These are phyloP conservation scores for Gypsophila paniculata DNA, from an alignment of 179 eudicot species.

Conservation along the genomic window DNA sequence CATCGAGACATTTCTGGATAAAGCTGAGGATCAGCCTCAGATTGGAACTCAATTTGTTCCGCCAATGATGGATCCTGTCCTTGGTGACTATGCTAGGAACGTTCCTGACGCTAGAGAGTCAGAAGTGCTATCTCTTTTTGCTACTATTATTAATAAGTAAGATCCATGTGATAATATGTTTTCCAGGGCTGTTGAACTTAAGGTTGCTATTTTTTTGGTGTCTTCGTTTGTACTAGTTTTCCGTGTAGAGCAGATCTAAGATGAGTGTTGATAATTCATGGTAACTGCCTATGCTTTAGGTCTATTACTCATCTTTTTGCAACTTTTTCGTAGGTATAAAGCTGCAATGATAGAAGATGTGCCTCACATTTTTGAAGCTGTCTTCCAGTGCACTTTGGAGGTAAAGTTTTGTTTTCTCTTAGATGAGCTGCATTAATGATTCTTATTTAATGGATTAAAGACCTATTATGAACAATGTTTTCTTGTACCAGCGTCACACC, in stretches of 20 bases:
- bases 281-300: background rate
- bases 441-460: background rate
- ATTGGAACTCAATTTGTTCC: slow-evolving; percentile 98
- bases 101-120: slow-evolving; percentile 99
- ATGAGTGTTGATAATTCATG: background rate
- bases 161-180: slow-evolving; percentile 3
- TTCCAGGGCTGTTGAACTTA: background rate
- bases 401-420: slow-evolving; percentile 27
- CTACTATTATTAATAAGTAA: slow-evolving; percentile 95
- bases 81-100: slow-evolving; percentile 93
- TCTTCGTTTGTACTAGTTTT: background rate
- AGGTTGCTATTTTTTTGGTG: background rate
- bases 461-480: background rate
- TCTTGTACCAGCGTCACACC: background rate
- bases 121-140: slow-evolving; percentile 93
- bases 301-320: background rate
- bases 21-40: slow-evolving; percentile 96
- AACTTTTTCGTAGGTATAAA: slow-evolving; percentile 49
- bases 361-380: slow-evolving; percentile 94
- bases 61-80: slow-evolving; percentile 99
- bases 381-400: slow-evolving; percentile 94
- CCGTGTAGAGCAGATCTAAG: background rate
- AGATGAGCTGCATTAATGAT: background rate
- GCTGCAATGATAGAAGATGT: slow-evolving; percentile 89
- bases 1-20: slow-evolving; percentile 91